A percentile compares a stretch with the other conserved stretches of the same genome.
Evolutionary conservation across 768 basidiomycete genomes (phyloP).

Genomic region (Punctularia strigosozonata): DNA sequence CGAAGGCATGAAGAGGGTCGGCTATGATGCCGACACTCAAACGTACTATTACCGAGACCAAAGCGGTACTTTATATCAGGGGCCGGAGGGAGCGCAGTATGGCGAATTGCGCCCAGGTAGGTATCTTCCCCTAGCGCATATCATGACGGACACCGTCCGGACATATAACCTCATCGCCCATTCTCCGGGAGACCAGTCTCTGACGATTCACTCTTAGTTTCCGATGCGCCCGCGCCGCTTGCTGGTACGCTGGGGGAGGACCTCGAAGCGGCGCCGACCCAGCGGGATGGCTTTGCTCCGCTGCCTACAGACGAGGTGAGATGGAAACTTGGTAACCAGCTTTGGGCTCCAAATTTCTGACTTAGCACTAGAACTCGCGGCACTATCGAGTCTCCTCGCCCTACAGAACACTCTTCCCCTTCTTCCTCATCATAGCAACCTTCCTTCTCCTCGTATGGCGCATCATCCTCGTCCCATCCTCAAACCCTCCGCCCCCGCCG

Average conservation of each 20-base stretch:
- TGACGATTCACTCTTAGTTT: neutral
- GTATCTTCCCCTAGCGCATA: neutral
- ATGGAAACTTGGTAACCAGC: neutral
- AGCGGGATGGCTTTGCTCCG: neutral
- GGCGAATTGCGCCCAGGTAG: conserved; percentile 36
- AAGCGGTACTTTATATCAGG: conserved; percentile 43
- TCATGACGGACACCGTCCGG: neutral
- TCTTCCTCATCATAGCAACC: conserved; percentile 5
- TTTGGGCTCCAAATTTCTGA: neutral
- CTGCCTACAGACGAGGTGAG: neutral
- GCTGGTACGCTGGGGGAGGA: neutral
- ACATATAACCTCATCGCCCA: neutral
- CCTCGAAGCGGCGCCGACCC: neutral
- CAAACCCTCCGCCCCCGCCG: neutral
- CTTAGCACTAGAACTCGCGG: neutral
- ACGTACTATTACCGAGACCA: conserved; percentile 52
- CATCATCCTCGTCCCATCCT: conserved; percentile 1
- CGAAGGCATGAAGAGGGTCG: conserved; percentile 48
- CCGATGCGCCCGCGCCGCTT: neutral
- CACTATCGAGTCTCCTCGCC: neutral
- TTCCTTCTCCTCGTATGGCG: conserved; percentile 8
- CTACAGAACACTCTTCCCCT: conserved; percentile 7
- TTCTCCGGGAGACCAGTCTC: neutral
- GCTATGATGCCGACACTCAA: conserved; percentile 64
- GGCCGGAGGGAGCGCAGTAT: conserved; percentile 48